phyloP scores from a whole-genome alignment of 345 rosid genomes.

The Bruguiera gymnorhiza region DNA sequence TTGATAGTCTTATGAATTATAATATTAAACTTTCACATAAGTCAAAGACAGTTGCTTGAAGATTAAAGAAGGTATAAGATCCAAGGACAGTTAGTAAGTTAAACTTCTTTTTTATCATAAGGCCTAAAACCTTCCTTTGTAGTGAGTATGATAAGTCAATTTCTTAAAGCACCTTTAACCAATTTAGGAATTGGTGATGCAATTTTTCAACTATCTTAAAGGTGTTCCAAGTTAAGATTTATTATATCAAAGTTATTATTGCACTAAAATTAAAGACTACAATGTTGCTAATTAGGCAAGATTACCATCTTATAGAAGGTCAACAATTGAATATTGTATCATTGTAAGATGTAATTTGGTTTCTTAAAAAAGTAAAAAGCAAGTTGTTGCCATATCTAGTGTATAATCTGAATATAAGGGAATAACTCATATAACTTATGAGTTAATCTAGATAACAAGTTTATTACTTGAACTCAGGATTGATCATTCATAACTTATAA shows the following conservation, averaged over 20 bases:
- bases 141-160: neutral
- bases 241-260: neutral
- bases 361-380: neutral
- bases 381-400: neutral
- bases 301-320: neutral
- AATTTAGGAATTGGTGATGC: too few species aligned
- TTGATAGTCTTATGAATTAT: neutral
- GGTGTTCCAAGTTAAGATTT: neutral
- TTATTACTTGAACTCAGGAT: neutral
- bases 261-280: neutral
- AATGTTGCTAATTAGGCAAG: neutral
- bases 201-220: neutral
- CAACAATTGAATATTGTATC: neutral
- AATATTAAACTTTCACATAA: neutral
- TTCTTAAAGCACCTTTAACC: neutral
- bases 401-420: neutral
- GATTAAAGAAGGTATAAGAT: neutral
- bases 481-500: too few species aligned
- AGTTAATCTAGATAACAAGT: neutral
- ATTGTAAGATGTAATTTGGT: neutral
- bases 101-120: neutral
- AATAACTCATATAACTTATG: neutral
- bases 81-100: neutral
- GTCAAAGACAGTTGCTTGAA: neutral
- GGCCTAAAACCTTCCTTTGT: neutral